Base-by-base conservation (phyloP, 2,329 filamentous ascomycete genomes). In the Pestalotiopsis sp. region DNA sequence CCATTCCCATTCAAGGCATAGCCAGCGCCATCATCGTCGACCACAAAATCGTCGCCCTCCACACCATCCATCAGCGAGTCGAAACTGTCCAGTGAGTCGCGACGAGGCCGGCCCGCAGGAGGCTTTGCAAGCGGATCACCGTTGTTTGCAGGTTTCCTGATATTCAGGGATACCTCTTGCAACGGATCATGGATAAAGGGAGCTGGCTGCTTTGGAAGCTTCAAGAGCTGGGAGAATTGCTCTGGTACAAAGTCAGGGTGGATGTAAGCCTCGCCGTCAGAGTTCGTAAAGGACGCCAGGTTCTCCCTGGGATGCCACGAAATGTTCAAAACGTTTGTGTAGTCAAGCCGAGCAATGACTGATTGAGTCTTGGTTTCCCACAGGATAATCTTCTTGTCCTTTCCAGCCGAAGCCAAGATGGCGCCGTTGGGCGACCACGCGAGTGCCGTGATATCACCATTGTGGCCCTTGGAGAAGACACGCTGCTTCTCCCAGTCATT, bases 351-450 rank as follows among this genome's bases (percentile, higher is more conserved):
- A 69, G 92, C 90, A 67, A 98, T 82, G 41, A 97, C 86, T 64
- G 89, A 93, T 80, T 98, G 95, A 1, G 93, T 93, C 79, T 92
- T 94, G 1, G 93, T 92, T 76, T 98, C 94, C 96, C 97, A 99
- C 2, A 99, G 83, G 31, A 92, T 78, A 3, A 97, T 82, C 77
- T 90, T 93, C 73, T 88, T 87, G 75, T 92, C 91, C 73, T 88
- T 89, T 71, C 84, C 89, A 17, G 91, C 90, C 20, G 89, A 90
- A 11, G 91, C 94, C 25, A 99, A 85, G 75, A 99, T 85, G 1
- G 95, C 93, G 52, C 96, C 96, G 77, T 99, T 99, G 1, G 94
- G 94, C 14, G 95, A 97, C 96, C 96, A 99, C 45, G 93, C 90
- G 45, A 97, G 82, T 2, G 95, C 92, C 0, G 94, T 97, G 69